A percentile compares a stretch with the other conserved stretches of the same genome.
phyloP scores from a whole-genome alignment of 495 filamentous ascomycete genomes.

The Cercophora newfieldiana region DNA sequence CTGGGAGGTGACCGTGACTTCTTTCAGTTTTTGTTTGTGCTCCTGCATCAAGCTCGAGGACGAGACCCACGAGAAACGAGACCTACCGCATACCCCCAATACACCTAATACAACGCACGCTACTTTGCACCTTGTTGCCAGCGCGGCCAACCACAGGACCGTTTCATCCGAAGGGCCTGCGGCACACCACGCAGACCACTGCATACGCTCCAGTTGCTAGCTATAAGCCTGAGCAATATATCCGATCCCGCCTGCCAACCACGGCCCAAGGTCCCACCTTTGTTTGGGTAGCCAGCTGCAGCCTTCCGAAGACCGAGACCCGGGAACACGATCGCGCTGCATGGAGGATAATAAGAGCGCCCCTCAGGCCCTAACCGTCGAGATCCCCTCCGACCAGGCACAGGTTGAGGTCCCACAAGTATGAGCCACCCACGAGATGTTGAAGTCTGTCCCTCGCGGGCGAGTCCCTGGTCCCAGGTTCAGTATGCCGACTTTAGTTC shows the following conservation, averaged over 20 bases:
- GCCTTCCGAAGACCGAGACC: slow-evolving; percentile 26
- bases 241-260: slow-evolving; percentile 24
- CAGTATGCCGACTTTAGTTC: slow-evolving; percentile 43
- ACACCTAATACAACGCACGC: neutral
- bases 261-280: slow-evolving; percentile 33
- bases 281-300: slow-evolving; percentile 28
- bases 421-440: slow-evolving; percentile 40
- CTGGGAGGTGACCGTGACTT: slow-evolving; percentile 9
- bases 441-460: slow-evolving; percentile 42
- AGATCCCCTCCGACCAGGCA: slow-evolving; percentile 39
- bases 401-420: slow-evolving; percentile 38
- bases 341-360: slow-evolving; percentile 46
- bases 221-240: slow-evolving; percentile 11
- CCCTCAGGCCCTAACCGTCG: slow-evolving; percentile 41
- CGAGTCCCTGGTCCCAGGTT: slow-evolving; percentile 35
- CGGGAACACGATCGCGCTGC: slow-evolving; percentile 28
- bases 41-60: slow-evolving; percentile 7
- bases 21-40: slow-evolving; percentile 11
- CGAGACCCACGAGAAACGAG: slow-evolving; percentile 12
- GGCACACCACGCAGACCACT: slow-evolving; percentile 10
- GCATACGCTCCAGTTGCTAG: slow-evolving; percentile 13
- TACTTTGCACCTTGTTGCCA: neutral
- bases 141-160: slow-evolving; percentile 25
- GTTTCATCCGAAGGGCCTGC: slow-evolving; percentile 19
- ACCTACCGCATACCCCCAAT: slow-evolving; percentile 3